Conservation (phyloP, 2,329 filamentous ascomycete genomes). For the Colletotrichum gigasporum region DNA sequence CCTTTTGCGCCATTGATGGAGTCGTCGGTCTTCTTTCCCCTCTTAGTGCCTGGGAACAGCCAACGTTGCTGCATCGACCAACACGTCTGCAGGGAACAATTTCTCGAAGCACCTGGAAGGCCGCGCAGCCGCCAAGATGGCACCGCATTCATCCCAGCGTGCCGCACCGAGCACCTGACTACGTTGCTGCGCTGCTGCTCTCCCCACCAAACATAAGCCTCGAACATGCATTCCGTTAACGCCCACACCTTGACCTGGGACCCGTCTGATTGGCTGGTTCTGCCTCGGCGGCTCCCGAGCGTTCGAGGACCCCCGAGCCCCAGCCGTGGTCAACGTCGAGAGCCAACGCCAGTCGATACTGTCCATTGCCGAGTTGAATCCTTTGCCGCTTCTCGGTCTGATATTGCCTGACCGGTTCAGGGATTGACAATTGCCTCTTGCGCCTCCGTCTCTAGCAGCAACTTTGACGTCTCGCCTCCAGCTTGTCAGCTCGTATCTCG, state of each 20-base stretch:
- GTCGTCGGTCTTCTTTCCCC: not conserved
- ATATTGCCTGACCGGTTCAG: not conserved
- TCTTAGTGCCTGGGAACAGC: not conserved
- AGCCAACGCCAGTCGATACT: conserved; percentile 23
- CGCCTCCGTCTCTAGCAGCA: not conserved
- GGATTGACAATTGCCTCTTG: not conserved
- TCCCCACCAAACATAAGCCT: conserved; percentile 26
- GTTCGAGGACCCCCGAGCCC: conserved; percentile 26
- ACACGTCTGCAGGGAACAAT: not conserved
- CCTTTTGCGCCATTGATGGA: not conserved
- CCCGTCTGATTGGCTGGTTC: conserved; percentile 40
- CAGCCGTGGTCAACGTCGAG: conserved; percentile 34
- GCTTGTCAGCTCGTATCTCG: not conserved
- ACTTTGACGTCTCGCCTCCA: not conserved
- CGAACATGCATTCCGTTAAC: conserved; percentile 20
- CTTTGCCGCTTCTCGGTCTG: not conserved
- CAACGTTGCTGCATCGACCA: conserved; percentile 10
- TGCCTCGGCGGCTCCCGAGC: conserved; percentile 38
- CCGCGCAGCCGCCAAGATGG: conserved; percentile 19
- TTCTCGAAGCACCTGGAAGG: conserved; percentile 4
- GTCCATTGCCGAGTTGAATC: not conserved
- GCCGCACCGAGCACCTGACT: not conserved
- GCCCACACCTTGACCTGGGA: conserved; percentile 33
- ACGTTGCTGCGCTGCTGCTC: not conserved
- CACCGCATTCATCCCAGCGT: conserved; percentile 5